Conservation (phyloP, 1,139 yeast species). For the Arxiozyma telluris region DNA sequence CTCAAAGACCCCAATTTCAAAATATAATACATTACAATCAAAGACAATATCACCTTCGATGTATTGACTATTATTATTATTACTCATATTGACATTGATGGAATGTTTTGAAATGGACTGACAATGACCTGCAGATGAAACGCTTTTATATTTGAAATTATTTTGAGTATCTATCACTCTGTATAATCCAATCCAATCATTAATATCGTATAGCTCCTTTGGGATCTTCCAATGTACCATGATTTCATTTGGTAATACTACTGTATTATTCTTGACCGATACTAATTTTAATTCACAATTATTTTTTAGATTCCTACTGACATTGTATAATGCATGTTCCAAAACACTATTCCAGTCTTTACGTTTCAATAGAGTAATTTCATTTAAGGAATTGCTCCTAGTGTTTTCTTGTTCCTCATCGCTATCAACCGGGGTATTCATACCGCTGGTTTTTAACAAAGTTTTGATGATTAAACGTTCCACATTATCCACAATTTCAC, state of each 20-base stretch:
- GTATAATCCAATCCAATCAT: slow-evolving; percentile 78
- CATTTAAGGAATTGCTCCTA: background rate
- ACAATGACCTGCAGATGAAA: slow-evolving; percentile 70
- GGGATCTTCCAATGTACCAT: slow-evolving; percentile 52
- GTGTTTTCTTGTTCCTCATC: background rate
- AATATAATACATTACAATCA: slow-evolving; percentile 42
- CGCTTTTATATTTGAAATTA: slow-evolving; percentile 49
- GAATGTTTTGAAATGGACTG: slow-evolving; percentile 35
- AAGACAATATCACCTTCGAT: slow-evolving; percentile 47
- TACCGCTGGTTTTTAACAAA: background rate
- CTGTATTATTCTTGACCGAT: slow-evolving; percentile 4
- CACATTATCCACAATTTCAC: slow-evolving; percentile 28
- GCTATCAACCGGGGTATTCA: background rate
- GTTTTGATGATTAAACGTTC: slow-evolving; percentile 15
- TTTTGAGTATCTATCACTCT: slow-evolving; percentile 53
- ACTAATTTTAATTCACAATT: slow-evolving; percentile 36
- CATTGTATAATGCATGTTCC: slow-evolving; percentile 18
- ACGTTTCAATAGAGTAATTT: background rate
- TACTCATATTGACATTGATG: slow-evolving; percentile 11
- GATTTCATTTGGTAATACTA: slow-evolving; percentile 37
- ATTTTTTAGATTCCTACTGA: slow-evolving; percentile 19
- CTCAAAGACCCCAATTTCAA: slow-evolving; percentile 71
- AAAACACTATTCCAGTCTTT: slow-evolving; percentile 21
- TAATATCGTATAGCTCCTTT: slow-evolving; percentile 30
- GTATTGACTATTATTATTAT: slow-evolving; percentile 18